Percentiles rank a stretch among this genome's conserved stretches.
Conservation (phyloP, 345 rosid species). For the Euclidium syriacum region DNA sequence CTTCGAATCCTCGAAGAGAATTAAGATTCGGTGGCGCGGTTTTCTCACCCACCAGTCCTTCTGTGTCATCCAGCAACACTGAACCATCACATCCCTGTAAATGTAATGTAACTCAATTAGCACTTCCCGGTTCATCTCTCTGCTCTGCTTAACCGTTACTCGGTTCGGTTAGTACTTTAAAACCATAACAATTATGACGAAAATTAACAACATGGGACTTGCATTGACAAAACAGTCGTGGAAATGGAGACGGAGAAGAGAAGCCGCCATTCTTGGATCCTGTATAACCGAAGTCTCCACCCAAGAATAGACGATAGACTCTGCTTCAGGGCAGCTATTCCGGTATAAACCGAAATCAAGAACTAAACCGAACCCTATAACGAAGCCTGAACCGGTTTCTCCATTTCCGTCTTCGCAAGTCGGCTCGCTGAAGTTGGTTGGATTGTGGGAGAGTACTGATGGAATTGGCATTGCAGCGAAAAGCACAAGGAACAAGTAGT, state of each 20-base stretch:
- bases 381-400: constrained; percentile 31
- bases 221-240: constrained; percentile 82
- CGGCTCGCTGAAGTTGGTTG: constrained; percentile 31
- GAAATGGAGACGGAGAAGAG: constrained; percentile 74
- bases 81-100: constrained; percentile 90
- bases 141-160: constrained; percentile 1
- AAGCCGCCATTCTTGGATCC: constrained; percentile 77
- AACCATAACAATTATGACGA: background rate
- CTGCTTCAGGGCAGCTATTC: constrained; percentile 62
- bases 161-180: background rate
- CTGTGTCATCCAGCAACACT: constrained; percentile 63
- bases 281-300: constrained; percentile 50
- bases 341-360: constrained; percentile 46
- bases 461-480: constrained; percentile 6
- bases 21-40: constrained; percentile 79
- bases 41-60: constrained; percentile 63
- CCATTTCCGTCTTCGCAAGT: constrained; percentile 41
- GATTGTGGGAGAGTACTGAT: constrained; percentile 25
- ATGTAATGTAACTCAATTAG: background rate
- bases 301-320: constrained; percentile 53
- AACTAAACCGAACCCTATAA: constrained; percentile 33
- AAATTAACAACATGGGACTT: constrained; percentile 17
- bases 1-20: constrained; percentile 82
- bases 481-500: constrained; percentile 14
- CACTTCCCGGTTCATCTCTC: background rate